Evolutionary conservation across 129 eudicot genomes (phyloP).

Genomic region (Apium graveolens): DNA sequence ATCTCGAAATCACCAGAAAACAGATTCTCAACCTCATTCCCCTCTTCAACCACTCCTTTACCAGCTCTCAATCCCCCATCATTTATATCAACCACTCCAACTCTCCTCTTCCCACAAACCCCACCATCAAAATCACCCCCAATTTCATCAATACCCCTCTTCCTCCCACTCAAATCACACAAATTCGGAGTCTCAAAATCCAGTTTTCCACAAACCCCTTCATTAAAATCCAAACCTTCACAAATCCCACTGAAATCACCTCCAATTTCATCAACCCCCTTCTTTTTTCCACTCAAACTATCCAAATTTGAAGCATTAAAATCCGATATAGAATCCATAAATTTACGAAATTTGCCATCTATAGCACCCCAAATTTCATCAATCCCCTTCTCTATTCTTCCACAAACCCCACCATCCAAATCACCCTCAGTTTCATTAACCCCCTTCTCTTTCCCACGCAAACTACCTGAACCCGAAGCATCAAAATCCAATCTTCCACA

Average conservation of each 20-base stretch:
- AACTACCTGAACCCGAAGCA: not conserved
- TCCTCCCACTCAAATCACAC: not conserved
- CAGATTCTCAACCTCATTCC: not conserved
- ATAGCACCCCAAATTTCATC: too few relatives aligned
- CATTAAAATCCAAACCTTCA: too few relatives aligned
- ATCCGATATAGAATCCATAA: too few relatives aligned
- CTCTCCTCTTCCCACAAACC: conserved; percentile 9
- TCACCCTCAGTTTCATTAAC: conserved; percentile 1
- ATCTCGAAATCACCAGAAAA: not conserved
- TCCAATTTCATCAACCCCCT: not conserved
- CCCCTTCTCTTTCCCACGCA: conserved; percentile 3
- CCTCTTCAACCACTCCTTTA: not conserved
- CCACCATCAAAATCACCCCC: conserved; percentile 4
- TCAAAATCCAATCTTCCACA: not conserved
- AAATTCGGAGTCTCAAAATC: conserved; percentile 1
- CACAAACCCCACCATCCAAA: not conserved
- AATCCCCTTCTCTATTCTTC: too few relatives aligned
- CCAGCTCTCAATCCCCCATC: conserved; percentile 6
- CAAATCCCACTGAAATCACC: not conserved
- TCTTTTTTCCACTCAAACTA: conserved; percentile 5
- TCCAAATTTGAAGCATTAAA: not conserved
- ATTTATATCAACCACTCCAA: conserved; percentile 9
- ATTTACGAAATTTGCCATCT: too few relatives aligned
- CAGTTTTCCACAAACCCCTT: not conserved
- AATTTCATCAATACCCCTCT: conserved; percentile 11